A percentile compares a stretch with the other conserved stretches of the same genome.
phyloP scores from a whole-genome alignment of 2,329 filamentous ascomycete genomes.

The Alternaria hordeiaustralica region DNA sequence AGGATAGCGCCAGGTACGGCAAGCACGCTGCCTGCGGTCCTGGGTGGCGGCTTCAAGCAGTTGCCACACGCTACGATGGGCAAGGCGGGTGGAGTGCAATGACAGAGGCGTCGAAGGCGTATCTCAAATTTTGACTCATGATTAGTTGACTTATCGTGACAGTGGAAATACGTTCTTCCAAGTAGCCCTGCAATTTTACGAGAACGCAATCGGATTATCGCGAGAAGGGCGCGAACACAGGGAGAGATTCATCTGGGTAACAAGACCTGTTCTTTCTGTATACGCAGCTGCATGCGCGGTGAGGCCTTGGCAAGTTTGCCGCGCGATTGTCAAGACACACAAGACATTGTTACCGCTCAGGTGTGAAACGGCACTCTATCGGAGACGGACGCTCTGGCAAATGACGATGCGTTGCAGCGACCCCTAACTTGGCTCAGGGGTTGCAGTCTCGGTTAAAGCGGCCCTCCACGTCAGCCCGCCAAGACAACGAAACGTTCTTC shows the following conservation, averaged over 20 bases:
- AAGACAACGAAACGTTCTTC: conserved; percentile 13
- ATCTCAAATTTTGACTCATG: background rate
- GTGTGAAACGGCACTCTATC: background rate
- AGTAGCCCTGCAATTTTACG: background rate
- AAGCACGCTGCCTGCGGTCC: conserved; percentile 19
- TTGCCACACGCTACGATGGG: background rate
- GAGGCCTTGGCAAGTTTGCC: background rate
- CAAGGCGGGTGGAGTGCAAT: background rate
- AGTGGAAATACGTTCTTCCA: background rate
- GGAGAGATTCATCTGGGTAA: background rate
- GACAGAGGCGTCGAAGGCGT: background rate
- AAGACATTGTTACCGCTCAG: background rate
- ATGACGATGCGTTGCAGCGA: conserved; percentile 4
- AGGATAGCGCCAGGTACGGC: conserved; percentile 46
- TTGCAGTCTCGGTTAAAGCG: conserved; percentile 12
- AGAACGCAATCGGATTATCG: background rate
- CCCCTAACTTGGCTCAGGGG: conserved; percentile 16
- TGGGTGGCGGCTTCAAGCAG: conserved; percentile 10
- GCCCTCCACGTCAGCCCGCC: conserved; percentile 20
- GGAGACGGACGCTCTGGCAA: background rate
- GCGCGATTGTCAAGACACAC: background rate
- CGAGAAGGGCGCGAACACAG: background rate
- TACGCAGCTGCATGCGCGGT: background rate
- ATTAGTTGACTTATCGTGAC: background rate
- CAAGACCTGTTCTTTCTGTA: background rate